These are phyloP conservation scores for Blastomyces gilchristii DNA, from an alignment of 2,329 filamentous ascomycete genomes.

Conservation along the genomic window DNA sequence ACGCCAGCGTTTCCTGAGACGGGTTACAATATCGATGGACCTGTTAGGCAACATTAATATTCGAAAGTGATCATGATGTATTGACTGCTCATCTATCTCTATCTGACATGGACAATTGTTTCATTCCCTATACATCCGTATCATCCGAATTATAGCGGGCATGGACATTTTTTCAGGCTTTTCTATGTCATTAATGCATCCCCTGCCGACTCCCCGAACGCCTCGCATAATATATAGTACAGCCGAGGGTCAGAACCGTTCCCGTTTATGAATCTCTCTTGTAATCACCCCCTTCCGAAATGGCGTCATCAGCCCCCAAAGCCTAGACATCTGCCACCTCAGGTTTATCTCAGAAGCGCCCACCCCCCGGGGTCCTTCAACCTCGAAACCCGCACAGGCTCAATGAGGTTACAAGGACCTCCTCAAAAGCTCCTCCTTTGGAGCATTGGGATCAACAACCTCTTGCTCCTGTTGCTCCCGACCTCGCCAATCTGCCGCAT, in stretches of 20 bases:
- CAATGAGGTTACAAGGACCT: not conserved
- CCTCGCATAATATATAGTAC: not conserved
- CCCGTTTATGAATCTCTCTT: too few relatives aligned
- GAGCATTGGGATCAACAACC: not conserved
- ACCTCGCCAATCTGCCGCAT: slow-evolving; percentile 66
- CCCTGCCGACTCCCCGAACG: not conserved
- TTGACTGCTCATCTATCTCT: not conserved
- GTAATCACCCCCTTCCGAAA: not conserved
- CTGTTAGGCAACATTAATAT: not conserved
- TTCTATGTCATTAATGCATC: not conserved
- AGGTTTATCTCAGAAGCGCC: not conserved
- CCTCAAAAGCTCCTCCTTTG: not conserved
- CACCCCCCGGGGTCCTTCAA: not conserved
- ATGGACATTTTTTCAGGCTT: not conserved
- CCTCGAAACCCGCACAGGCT: not conserved
- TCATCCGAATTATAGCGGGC: not conserved
- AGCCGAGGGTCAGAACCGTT: not conserved
- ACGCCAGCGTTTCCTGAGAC: not conserved
- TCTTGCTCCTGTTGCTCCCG: slow-evolving; percentile 31
- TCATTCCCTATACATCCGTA: not conserved
- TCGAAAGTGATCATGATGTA: not conserved
- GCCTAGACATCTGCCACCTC: not conserved
- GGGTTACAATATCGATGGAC: not conserved
- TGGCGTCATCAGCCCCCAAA: not conserved
- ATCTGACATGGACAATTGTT: not conserved